Evolutionary conservation across 129 eudicot genomes (phyloP), one percentile per base, ranked within the genome.

Genomic region (Helianthus annuus): DNA sequence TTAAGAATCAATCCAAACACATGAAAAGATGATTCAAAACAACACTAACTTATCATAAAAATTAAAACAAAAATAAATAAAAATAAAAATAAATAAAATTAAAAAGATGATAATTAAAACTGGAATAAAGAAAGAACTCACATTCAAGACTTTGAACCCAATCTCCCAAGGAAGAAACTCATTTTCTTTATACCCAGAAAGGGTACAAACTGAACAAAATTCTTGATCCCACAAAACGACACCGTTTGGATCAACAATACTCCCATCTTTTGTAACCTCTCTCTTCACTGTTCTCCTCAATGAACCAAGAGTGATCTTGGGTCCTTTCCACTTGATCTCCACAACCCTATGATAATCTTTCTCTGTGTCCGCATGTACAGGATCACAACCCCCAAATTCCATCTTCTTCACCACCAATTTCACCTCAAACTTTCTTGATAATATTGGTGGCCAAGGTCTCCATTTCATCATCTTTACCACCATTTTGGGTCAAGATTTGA

Each of bases 81-180:
- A 38, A 14, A 12, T 19, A 44, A n/a, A 74, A 38, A 7, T 51
- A 57, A 57, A 70, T 12, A 29, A 65, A 1, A 44, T 45, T 1
- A 66, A n/a, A 4, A 73, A 6, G 1, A 49, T 0, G 7, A 42
- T 42, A 12, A 74, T 64, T 13, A 14, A 64, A 62, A 12, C 2
- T 5, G 32, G 6, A 27, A 4, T 14, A 22, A 19, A 8, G 1
- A 59, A 53, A 55, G 40, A 63, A 71, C 98, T 89, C 73, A 93
- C 98, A 77, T 83, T 82, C 56, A 89, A 67, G 29, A 90, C 83
- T 62, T 84, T 82, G 59, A 94, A 94, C 24, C 81, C 78, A 81
- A 94, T 86, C 93, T 90, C 98, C 97, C 98, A 94, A 42, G 97
- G 98, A 86, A 80, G 91, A 70, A 94, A 90, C n/a, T 71, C 84